Base-by-base conservation (phyloP, 306 rosid species). In the Medicago arabica region DNA sequence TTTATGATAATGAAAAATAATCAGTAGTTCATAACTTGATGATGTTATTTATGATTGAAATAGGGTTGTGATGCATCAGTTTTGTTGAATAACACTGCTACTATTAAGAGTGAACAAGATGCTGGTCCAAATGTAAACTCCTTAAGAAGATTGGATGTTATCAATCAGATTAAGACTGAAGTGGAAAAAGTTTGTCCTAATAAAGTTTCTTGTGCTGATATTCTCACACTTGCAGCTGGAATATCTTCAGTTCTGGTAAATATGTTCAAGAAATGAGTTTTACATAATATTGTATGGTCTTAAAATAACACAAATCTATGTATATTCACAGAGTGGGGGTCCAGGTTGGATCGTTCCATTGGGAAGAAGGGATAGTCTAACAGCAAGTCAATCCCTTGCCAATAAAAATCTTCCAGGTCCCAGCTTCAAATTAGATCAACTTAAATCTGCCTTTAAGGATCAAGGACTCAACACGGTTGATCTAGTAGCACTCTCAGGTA, bases 151-250 rank as follows among this genome's bases (percentile, higher is more conserved):
- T 34, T 62, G 19, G 21, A 62, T 62, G 67, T 62, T 62, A 23
- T 62, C 4, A 62, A 62, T 62, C 2, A 15, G 19, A 62, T 62
- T 12, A 62, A 62, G 5, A 62, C 67, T 2, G 67, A 43, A 0
- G 18, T 62, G 10, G 44, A 31, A 28, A 31, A 15, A 2, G 36
- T 43, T 54, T 89, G 93, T 16, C 89, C 91, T 0, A 43, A 9
- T 14, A 64, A 10, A 4, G 93, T 89, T 70, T 89, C 93, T 11
- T 89, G 91, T 73, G 90, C 90, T 39, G 90, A 86, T 66, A 82
- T 88, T 58, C 83, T 89, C 9, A 71, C 93, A 51, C 50, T 89
- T 34, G 82, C 91, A 0, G 83, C 93, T 53, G 40, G 72, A 78
- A 54, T 76, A 8, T 83, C 85, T 9, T 78, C 78, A 39, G 18